Conservation (phyloP, 2,329 filamentous ascomycete genomes). For the Neophaeococcomyces aloes region DNA sequence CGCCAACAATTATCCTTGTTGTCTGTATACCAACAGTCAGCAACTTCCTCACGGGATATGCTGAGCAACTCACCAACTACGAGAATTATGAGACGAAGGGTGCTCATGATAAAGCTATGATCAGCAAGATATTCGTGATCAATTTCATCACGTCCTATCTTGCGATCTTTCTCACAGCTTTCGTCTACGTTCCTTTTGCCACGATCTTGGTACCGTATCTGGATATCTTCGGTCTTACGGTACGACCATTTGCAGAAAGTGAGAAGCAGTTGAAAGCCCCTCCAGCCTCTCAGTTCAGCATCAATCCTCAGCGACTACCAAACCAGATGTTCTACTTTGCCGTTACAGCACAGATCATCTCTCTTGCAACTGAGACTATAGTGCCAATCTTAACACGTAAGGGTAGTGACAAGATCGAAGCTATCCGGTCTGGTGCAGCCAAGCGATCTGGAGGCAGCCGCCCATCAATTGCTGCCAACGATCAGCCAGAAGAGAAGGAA, state of each 20-base stretch:
- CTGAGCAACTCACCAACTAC: slow-evolving; percentile 63
- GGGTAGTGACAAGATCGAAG: slow-evolving; percentile 66
- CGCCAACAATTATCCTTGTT: slow-evolving; percentile 81
- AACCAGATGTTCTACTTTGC: slow-evolving; percentile 95
- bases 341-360: slow-evolving; percentile 85
- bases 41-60: slow-evolving; percentile 62
- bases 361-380: slow-evolving; percentile 71
- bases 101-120: slow-evolving; percentile 70
- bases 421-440: slow-evolving; percentile 53
- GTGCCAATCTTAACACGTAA: slow-evolving; percentile 76
- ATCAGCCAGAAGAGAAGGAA: slow-evolving; percentile 63
- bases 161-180: slow-evolving; percentile 82
- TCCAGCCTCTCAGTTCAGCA: slow-evolving; percentile 56
- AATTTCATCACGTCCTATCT: slow-evolving; percentile 96
- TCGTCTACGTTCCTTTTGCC: slow-evolving; percentile 89
- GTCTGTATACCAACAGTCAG: slow-evolving; percentile 69
- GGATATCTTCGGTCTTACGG: slow-evolving; percentile 65
- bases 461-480: slow-evolving; percentile 44
- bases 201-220: slow-evolving; percentile 74
- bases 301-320: slow-evolving; percentile 72
- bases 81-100: slow-evolving; percentile 92
- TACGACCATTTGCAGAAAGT: slow-evolving; percentile 63
- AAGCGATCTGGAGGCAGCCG: slow-evolving; percentile 45
- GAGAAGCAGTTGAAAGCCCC: slow-evolving; percentile 55
- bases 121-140: slow-evolving; percentile 87